phyloP scores from a whole-genome alignment of 1,284 basidiomycete genomes.

The Marasmius fiardii region DNA sequence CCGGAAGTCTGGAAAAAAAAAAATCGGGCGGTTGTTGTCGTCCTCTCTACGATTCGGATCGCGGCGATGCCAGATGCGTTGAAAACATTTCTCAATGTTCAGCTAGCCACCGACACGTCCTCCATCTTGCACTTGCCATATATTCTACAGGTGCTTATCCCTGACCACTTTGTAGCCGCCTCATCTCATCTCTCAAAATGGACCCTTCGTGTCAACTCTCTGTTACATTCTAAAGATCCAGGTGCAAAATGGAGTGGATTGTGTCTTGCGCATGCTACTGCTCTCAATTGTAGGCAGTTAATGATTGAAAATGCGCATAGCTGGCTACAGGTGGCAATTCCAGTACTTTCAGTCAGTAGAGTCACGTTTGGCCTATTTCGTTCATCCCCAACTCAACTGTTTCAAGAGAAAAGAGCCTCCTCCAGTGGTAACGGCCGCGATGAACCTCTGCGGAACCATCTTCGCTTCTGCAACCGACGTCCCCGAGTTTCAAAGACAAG shows the following conservation, averaged over 20 bases:
- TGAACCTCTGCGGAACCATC: slow-evolving; percentile 57
- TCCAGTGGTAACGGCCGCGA: slow-evolving; percentile 54
- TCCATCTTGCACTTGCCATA: slow-evolving; percentile 56
- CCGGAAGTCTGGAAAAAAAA: neutral
- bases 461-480: slow-evolving; percentile 55
- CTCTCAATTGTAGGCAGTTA: slow-evolving; percentile 48
- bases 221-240: slow-evolving; percentile 71
- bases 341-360: slow-evolving; percentile 62
- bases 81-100: slow-evolving; percentile 64
- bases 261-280: slow-evolving; percentile 64
- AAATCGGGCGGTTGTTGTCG: slow-evolving; percentile 10
- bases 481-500: slow-evolving; percentile 74
- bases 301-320: slow-evolving; percentile 68
- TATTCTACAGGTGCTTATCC: slow-evolving; percentile 48
- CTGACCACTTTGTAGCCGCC: slow-evolving; percentile 47
- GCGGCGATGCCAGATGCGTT: slow-evolving; percentile 31
- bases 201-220: slow-evolving; percentile 62
- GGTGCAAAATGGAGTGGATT: slow-evolving; percentile 74
- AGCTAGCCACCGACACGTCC: slow-evolving; percentile 64
- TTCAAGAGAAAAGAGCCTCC: slow-evolving; percentile 65
- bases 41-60: slow-evolving; percentile 29
- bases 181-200: slow-evolving; percentile 72
- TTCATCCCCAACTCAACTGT: slow-evolving; percentile 12
- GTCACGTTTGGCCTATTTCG: slow-evolving; percentile 17
- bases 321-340: slow-evolving; percentile 64